Conservation (phyloP, 257 asterid species). For the Fraxinus pennsylvanica region DNA sequence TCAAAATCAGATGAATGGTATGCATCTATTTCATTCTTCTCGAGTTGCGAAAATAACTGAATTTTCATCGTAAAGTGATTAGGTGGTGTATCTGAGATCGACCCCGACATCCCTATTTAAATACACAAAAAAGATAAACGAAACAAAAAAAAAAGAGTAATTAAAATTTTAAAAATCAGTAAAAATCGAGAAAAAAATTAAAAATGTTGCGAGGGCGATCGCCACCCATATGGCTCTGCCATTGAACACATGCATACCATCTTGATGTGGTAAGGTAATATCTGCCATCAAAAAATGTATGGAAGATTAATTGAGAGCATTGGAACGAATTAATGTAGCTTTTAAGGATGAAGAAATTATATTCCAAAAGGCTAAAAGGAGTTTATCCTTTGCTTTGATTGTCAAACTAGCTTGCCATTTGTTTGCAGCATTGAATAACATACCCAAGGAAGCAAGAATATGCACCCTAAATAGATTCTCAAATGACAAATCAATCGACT, state of each 20-base stretch:
- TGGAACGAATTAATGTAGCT: background rate
- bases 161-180: background rate
- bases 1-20: constrained; percentile 46
- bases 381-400: constrained; percentile 2
- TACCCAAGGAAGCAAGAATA: background rate
- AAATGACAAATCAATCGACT: background rate
- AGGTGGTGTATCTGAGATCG: constrained; percentile 51
- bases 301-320: background rate
- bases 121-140: background rate
- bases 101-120: constrained; percentile 24
- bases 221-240: background rate
- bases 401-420: background rate
- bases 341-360: background rate
- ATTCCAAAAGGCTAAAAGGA: background rate
- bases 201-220: too few species aligned
- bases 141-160: background rate
- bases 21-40: constrained; percentile 44
- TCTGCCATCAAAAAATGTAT: constrained; percentile 17
- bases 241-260: background rate
- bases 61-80: constrained; percentile 47
- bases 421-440: background rate
- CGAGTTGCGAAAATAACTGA: constrained; percentile 46
- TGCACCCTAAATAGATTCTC: background rate
- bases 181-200: too few species aligned
- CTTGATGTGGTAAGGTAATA: background rate